These are phyloP conservation scores for Aureobasidium namibiae DNA, from an alignment of 2,329 filamentous ascomycete species.

Conservation along the genomic window DNA sequence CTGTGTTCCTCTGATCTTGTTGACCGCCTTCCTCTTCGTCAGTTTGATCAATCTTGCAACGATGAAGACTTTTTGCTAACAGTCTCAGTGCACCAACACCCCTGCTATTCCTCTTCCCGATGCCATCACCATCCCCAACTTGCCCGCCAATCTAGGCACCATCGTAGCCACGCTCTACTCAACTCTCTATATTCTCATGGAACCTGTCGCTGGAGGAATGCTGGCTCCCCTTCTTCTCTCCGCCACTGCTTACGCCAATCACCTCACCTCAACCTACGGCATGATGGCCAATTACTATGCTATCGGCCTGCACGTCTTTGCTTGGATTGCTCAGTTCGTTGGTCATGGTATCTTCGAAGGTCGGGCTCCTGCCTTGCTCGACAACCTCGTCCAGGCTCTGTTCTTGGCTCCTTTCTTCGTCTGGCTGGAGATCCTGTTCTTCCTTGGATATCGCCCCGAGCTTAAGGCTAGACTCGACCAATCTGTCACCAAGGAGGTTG, in stretches of 20 bases:
- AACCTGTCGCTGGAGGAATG: constrained; percentile 79
- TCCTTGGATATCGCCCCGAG: constrained; percentile 80
- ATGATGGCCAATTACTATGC: constrained; percentile 56
- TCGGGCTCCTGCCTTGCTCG: constrained; percentile 77
- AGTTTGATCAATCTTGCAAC: constrained; percentile 23
- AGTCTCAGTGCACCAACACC: constrained; percentile 47
- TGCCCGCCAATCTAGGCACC: constrained; percentile 53
- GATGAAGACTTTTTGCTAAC: neutral
- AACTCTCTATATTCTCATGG: constrained; percentile 78
- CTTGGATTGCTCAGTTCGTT: constrained; percentile 84
- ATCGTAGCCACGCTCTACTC: constrained; percentile 56
- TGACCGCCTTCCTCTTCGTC: constrained; percentile 66
- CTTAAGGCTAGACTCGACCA: constrained; percentile 73
- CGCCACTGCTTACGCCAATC: constrained; percentile 66
- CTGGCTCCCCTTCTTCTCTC: constrained; percentile 69
- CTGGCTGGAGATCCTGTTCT: constrained; percentile 91
- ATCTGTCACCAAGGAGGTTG: constrained; percentile 66
- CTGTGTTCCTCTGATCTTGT: constrained; percentile 68
- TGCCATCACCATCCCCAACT: constrained; percentile 45
- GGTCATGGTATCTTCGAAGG: constrained; percentile 87
- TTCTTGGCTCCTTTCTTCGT: constrained; percentile 94
- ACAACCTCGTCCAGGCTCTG: constrained; percentile 85
- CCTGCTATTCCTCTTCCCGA: constrained; percentile 47
- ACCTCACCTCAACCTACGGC: constrained; percentile 59
- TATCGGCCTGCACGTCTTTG: constrained; percentile 59